Evolutionary conservation across 768 basidiomycete species (phyloP), one percentile per base, ranked within the genome.

Genomic region (Russula vinacea): DNA sequence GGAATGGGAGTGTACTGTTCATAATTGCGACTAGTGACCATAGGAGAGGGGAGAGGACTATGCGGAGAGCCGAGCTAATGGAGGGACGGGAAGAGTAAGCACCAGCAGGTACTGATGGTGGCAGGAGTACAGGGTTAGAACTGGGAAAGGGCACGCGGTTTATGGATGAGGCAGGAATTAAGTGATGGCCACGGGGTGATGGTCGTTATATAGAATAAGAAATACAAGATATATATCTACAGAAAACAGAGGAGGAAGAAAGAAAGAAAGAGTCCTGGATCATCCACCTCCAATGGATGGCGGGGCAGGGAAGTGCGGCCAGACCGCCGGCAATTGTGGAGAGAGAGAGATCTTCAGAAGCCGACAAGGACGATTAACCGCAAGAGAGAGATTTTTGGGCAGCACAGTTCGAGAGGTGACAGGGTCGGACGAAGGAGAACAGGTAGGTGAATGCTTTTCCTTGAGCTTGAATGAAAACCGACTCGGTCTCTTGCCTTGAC

Each of bases 1-100:
- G 81, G 81, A 74, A 84, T 85, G 19, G 84, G 81, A 14, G 84
- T 77, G 72, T 81, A 86, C 56, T 83, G 77, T 75, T 84, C 85
- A 75, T 77, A 76, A 75, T 77, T 77, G 56, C 78, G 65, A 71
- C 80, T 81, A 71, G 78, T 79, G 74, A 86, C 86, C 86, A 88
- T 88, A 68, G 62, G 68, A 69, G 60, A 51, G 67, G 58, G 62
- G 68, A 52, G 69, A 62, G 61, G 68, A 67, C 51, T 67, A 69
- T 60, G 71, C 67, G 56, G 62, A 58, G 62, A 37, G 59, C 67
- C 64, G 66, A 68, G 67, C 58, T 62, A 60, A 64, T 56, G 61
- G 60, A 56, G 59, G 70, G 62, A 69, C 65, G 68, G 68, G 71
- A 71, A 69, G 69, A 70, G 72, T 73, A 70, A 74, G 66, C 62